Evolutionary conservation across 2,329 filamentous ascomycete genomes (phyloP).

Genomic region (Leptographium galeiforme): DNA sequence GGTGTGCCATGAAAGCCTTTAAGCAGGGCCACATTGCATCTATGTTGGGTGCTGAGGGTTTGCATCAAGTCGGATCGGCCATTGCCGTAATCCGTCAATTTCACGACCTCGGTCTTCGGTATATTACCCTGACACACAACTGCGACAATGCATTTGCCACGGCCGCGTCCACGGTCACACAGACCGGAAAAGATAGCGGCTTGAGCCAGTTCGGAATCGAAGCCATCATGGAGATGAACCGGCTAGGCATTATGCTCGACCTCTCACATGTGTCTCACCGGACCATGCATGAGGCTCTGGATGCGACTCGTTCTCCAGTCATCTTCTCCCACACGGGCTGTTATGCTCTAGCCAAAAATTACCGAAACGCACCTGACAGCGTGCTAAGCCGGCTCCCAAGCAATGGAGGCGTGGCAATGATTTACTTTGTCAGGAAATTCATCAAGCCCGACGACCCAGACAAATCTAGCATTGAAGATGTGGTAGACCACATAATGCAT

Average conservation of each 20-base stretch:
- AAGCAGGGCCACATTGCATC: constrained; percentile 19
- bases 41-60: constrained; percentile 24
- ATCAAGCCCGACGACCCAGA: neutral
- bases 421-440: neutral
- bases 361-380: constrained; percentile 21
- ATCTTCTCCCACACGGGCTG: constrained; percentile 10
- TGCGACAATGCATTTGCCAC: constrained; percentile 20
- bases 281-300: constrained; percentile 10
- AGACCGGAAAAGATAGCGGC: constrained; percentile 10
- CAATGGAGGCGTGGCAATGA: constrained; percentile 4
- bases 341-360: constrained; percentile 9
- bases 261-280: constrained; percentile 10
- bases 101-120: constrained; percentile 21
- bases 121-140: constrained; percentile 23
- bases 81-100: constrained; percentile 21
- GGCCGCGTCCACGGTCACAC: constrained; percentile 17
- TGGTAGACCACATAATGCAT: constrained; percentile 67
- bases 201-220: constrained; percentile 12
- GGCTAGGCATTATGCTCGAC: constrained; percentile 15
- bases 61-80: constrained; percentile 21
- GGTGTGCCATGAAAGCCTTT: constrained; percentile 18
- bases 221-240: constrained; percentile 18
- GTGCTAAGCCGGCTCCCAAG: neutral
- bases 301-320: constrained; percentile 9
- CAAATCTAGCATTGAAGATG: constrained; percentile 16